Evolutionary conservation across 1,284 basidiomycete species (phyloP).

Genomic region (Microbotryum lychnidis-dioicae): DNA sequence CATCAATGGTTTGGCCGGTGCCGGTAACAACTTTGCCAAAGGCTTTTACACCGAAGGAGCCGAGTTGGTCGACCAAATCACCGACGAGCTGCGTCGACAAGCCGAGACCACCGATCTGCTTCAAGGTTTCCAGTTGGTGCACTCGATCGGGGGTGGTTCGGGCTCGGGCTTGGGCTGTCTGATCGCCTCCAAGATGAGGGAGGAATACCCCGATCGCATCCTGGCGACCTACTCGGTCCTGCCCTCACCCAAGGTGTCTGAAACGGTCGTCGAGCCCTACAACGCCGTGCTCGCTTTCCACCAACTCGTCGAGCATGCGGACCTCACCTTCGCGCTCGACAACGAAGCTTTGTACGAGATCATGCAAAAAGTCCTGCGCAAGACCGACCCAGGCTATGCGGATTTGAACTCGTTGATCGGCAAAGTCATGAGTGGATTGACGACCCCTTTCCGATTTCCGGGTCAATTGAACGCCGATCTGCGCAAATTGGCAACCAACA

Average conservation of each 20-base stretch:
- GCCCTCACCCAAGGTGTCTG: constrained; percentile 88
- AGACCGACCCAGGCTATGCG: constrained; percentile 46
- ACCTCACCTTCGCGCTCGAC: constrained; percentile 82
- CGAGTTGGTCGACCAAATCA: constrained; percentile 74
- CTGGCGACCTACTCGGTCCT: constrained; percentile 85
- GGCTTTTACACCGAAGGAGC: constrained; percentile 68
- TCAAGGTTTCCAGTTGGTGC: constrained; percentile 88
- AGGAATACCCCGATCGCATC: constrained; percentile 81
- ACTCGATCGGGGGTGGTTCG: constrained; percentile 89
- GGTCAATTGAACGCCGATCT: constrained; percentile 65
- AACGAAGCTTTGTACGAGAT: constrained; percentile 94
- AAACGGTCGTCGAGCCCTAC: constrained; percentile 87
- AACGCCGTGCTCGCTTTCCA: constrained; percentile 84
- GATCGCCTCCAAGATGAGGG: constrained; percentile 72
- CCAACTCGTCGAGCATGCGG: constrained; percentile 84
- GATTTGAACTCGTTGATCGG: constrained; percentile 65
- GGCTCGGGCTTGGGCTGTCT: constrained; percentile 78
- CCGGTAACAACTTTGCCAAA: constrained; percentile 91
- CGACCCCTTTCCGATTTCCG: constrained; percentile 84
- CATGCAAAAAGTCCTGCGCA: constrained; percentile 51
- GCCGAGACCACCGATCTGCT: constrained; percentile 71
- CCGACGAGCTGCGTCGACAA: constrained; percentile 47
- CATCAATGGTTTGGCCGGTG: constrained; percentile 7
- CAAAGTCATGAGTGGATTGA: constrained; percentile 72
- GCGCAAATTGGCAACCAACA: constrained; percentile 85